phyloP scores from a whole-genome alignment of 2,329 filamentous ascomycete genomes.

The Penicillium brevicompactum region DNA sequence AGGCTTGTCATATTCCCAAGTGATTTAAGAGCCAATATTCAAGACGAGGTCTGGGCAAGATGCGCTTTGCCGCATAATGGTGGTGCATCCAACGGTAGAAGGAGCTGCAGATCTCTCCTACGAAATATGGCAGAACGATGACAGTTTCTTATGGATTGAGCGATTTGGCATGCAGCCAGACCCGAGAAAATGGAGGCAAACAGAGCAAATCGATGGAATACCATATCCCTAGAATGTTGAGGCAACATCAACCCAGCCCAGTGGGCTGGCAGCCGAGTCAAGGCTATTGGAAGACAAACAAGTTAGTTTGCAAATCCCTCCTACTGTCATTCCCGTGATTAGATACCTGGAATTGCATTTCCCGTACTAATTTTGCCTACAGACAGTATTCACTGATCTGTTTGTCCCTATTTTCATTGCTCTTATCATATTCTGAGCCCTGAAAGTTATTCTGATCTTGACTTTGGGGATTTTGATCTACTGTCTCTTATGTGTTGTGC shows the following conservation, averaged over 20 bases:
- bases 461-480: neutral
- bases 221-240: neutral
- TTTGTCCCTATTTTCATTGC: neutral
- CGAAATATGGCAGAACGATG: conserved; percentile 13
- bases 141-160: conserved; percentile 6
- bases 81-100: conserved; percentile 9
- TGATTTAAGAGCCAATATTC: conserved; percentile 13
- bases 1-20: conserved; percentile 13
- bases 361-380: neutral
- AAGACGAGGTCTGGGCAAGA: neutral
- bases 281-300: neutral
- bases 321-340: neutral
- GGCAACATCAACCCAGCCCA: neutral
- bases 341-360: neutral
- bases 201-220: conserved; percentile 2
- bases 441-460: neutral
- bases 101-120: conserved; percentile 8
- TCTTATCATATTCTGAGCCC: neutral
- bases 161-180: conserved; percentile 4
- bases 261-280: neutral
- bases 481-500: neutral
- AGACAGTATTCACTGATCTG: neutral
- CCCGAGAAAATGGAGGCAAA: conserved; percentile 6
- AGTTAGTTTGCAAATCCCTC: neutral
- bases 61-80: conserved; percentile 3